Conservation (phyloP, 441 rosid species). For the Sinapis alba region DNA sequence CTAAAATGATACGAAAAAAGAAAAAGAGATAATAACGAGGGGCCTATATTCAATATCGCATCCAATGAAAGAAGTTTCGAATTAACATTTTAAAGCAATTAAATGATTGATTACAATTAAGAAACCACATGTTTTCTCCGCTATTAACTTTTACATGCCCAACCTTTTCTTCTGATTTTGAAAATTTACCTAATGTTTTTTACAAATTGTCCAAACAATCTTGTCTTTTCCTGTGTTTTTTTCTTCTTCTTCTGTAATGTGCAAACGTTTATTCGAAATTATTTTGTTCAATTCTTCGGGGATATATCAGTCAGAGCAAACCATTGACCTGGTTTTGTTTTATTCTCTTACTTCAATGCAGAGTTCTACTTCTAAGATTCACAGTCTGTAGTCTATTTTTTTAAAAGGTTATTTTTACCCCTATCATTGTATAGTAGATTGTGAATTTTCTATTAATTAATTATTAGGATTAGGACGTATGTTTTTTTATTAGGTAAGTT, state of each 20-base stretch:
- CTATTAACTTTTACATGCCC: neutral
- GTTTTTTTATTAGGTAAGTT: neutral
- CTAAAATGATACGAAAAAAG: neutral
- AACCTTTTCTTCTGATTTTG: constrained; percentile 18
- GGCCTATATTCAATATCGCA: constrained; percentile 12
- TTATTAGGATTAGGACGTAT: constrained; percentile 25
- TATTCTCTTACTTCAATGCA: neutral
- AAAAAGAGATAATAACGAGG: neutral
- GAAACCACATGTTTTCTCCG: constrained; percentile 25
- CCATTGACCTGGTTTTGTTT: neutral
- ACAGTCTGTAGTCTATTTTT: too few relatives aligned
- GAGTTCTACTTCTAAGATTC: neutral
- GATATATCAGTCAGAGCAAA: too few relatives aligned
- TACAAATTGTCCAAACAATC: neutral
- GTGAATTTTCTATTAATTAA: constrained; percentile 17
- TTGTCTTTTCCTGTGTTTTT: neutral
- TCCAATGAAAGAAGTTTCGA: constrained; percentile 16
- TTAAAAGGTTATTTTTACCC: too few relatives aligned
- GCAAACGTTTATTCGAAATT: neutral
- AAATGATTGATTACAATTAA: constrained; percentile 7
- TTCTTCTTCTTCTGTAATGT: neutral
- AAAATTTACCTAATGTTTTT: constrained; percentile 22
- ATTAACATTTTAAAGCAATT: constrained; percentile 7
- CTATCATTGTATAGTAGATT: constrained; percentile 20
- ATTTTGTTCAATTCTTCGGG: neutral